phyloP scores from a whole-genome alignment of 495 filamentous ascomycete species.

The Talaromyces liani region DNA sequence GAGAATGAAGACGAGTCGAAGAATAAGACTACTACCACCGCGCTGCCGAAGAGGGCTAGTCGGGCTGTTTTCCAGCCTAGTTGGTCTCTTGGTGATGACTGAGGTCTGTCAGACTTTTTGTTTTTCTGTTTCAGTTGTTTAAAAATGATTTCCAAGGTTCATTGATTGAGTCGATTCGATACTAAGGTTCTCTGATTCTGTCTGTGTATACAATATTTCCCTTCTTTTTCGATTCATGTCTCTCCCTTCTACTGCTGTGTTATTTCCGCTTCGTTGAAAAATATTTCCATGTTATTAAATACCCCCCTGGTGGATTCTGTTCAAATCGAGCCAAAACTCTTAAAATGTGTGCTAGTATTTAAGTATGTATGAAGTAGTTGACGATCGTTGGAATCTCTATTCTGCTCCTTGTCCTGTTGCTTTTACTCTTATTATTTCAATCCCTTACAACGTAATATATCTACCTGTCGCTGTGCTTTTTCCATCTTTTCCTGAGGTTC shows the following conservation, averaged over 20 bases:
- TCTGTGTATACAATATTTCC: slow-evolving; percentile 12
- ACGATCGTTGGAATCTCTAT: too few relatives aligned
- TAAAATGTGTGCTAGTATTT: too few relatives aligned
- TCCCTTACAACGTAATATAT: too few relatives aligned
- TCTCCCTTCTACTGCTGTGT: background rate
- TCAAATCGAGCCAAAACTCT: background rate
- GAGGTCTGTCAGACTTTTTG: slow-evolving; percentile 20
- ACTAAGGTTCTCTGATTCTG: slow-evolving; percentile 13
- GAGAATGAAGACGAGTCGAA: slow-evolving; percentile 41
- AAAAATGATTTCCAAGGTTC: slow-evolving; percentile 10
- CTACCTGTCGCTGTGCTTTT: too few relatives aligned
- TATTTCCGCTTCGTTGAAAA: background rate
- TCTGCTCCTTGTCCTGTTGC: too few relatives aligned
- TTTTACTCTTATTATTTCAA: too few relatives aligned
- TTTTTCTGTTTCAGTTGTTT: background rate
- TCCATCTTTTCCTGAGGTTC: too few relatives aligned
- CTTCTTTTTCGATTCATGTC: background rate
- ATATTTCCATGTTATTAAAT: background rate
- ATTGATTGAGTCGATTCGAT: slow-evolving; percentile 9
- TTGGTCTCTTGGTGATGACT: slow-evolving; percentile 18
- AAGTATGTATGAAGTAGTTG: too few relatives aligned
- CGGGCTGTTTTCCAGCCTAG: slow-evolving; percentile 19
- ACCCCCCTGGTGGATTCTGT: background rate
- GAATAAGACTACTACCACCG: slow-evolving; percentile 16
- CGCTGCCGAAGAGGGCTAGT: slow-evolving; percentile 9